Evolutionary conservation across 2,329 filamentous ascomycete species (phyloP).

Genomic region (Diaporthe vaccinii): DNA sequence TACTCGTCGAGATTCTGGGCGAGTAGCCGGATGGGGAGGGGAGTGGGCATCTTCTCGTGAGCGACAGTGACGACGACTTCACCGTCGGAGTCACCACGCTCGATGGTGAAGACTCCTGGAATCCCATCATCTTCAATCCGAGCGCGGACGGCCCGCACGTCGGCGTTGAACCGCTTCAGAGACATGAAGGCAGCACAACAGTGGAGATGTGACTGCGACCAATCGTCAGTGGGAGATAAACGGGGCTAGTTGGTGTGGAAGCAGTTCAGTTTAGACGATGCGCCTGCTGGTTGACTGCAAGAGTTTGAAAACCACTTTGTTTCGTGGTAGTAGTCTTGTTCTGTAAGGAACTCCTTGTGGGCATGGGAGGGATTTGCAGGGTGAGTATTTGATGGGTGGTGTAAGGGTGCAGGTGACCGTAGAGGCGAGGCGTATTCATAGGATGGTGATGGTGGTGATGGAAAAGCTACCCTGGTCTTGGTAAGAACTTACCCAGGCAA

Average conservation of each 20-base stretch:
- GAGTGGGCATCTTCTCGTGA: slow-evolving; percentile 45
- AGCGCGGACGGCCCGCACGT: slow-evolving; percentile 61
- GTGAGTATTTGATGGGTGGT: neutral
- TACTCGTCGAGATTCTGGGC: slow-evolving; percentile 54
- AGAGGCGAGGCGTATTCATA: neutral
- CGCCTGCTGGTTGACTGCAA: neutral
- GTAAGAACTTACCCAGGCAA: neutral
- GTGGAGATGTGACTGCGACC: neutral
- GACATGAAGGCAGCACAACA: slow-evolving; percentile 66
- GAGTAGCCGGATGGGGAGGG: slow-evolving; percentile 55
- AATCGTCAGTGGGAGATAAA: neutral
- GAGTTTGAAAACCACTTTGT: neutral
- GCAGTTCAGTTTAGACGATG: neutral
- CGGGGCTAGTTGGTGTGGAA: neutral
- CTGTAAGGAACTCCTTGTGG: neutral
- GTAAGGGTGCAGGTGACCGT: neutral
- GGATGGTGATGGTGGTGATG: neutral
- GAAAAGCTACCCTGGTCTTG: no score
- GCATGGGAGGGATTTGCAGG: neutral
- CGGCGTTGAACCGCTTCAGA: slow-evolving; percentile 73
- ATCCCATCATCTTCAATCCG: slow-evolving; percentile 52
- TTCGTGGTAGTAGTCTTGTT: no score
- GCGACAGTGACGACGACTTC: slow-evolving; percentile 74
- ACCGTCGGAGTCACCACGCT: slow-evolving; percentile 77
- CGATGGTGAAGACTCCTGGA: slow-evolving; percentile 64